Evolutionary conservation across 129 eudicot species (phyloP), one percentile per base, ranked within the genome.

Genomic region (Ambrosia trifida): DNA sequence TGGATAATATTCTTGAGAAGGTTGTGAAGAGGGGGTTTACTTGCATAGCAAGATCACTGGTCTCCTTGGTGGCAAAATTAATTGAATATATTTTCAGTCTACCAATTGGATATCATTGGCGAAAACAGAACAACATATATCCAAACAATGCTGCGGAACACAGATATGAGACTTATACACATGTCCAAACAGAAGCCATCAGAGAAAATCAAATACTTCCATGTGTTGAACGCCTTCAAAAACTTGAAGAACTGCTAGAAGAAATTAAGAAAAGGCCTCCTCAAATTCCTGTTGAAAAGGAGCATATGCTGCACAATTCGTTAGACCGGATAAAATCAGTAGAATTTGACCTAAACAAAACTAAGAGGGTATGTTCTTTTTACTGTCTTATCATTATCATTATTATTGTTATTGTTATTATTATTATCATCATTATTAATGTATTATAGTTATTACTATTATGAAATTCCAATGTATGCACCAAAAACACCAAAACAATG

Each of bases 301-400:
- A 90, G 69, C 84, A 83, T 78, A 85, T 90, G 87, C 87, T 90
- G 41, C 84, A 79, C 35, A 70, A 79, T 71, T 90, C 97, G 11
- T 59, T 90, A 77, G 91, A 90, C 68, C 81, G 97, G 85, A 90
- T 90, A 52, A 90, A 83, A 79, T 87, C 87, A 52, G 91, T 87
- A 28, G 97, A 90, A 84, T 74, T 75, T 73, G 97, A 90, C 83
- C 91, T 90, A 14, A 87, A 85, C 33, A 85, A 87, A 73, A 90
- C 97, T 2, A 90, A 90, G 74, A 78, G 83, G 78, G 97, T 90
- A 87, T 60, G 81, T 40, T 18, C 50, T 41, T 53, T 38, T 64
- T n/a, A 51, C 64, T 19, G 9, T 72, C 5, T 16, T 18, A 2
- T 14, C 18, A 12, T 31, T 19, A 60, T n/a, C 6, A 10, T 7